Evolutionary conservation across 306 rosid species (phyloP).

Genomic region (Urtica urens): DNA sequence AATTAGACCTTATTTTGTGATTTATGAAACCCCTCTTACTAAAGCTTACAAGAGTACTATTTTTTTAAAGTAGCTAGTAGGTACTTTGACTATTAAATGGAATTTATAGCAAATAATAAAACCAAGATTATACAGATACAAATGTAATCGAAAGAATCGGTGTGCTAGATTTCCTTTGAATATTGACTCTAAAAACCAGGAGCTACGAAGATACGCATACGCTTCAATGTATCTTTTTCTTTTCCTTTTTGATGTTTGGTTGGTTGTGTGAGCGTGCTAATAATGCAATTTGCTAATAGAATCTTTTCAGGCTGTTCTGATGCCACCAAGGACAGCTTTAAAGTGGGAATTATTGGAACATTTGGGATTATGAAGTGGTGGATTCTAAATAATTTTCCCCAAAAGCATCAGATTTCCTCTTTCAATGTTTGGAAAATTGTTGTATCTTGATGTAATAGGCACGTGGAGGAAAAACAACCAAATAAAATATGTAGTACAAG

Average conservation of each 20-base stretch:
- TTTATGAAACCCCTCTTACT: background rate
- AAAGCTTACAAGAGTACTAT: too few relatives aligned
- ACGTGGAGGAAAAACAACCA: conserved; percentile 1
- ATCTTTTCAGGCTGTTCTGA: background rate
- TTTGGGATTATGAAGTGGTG: background rate
- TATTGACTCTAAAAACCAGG: background rate
- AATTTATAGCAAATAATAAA: background rate
- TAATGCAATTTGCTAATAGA: background rate
- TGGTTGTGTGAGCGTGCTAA: conserved; percentile 1
- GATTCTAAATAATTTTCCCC: background rate
- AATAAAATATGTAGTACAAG: background rate
- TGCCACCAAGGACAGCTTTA: conserved; percentile 1
- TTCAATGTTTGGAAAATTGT: background rate
- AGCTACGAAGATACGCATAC: background rate
- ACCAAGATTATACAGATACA: background rate
- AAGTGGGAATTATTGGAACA: background rate
- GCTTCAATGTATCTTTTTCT: background rate
- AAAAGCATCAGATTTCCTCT: background rate
- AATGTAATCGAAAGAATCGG: background rate
- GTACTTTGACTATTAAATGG: too few relatives aligned
- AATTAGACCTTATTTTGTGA: background rate
- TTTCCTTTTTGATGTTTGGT: background rate
- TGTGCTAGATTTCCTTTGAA: conserved; percentile 3
- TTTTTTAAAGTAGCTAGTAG: too few relatives aligned
- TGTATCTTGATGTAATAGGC: background rate